These are phyloP conservation scores for Larix kaempferi DNA, from an alignment of 75 land plant species.

Conservation along the genomic window DNA sequence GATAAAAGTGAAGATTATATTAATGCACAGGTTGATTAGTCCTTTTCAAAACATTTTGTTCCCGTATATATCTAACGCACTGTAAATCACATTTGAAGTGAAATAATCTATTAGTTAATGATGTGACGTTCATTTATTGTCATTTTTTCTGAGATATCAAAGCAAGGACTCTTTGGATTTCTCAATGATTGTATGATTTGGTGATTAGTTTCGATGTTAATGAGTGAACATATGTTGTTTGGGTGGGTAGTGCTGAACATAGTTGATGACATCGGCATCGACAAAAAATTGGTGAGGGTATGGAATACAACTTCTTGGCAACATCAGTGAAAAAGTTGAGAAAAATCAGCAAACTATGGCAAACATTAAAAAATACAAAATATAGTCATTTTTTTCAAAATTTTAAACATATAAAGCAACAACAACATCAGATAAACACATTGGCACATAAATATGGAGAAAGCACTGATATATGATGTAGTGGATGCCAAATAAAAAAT, in stretches of 20 bases:
- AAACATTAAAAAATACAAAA: too few relatives aligned
- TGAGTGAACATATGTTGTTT: background rate
- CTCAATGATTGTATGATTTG: background rate
- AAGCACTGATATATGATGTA: too few relatives aligned
- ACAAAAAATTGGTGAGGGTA: too few relatives aligned
- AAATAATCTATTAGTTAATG: background rate
- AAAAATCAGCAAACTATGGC: too few relatives aligned
- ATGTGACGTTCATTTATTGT: background rate
- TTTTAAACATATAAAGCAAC: too few relatives aligned
- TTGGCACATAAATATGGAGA: too few relatives aligned
- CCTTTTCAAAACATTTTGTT: background rate
- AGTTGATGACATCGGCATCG: too few relatives aligned
- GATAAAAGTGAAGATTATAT: constrained; percentile 84
- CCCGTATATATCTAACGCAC: background rate
- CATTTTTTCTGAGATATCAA: background rate
- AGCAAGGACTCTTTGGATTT: background rate
- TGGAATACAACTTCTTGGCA: too few relatives aligned
- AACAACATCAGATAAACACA: too few relatives aligned
- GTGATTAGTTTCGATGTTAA: background rate
- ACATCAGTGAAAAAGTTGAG: too few relatives aligned
- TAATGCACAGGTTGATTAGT: constrained; percentile 65
- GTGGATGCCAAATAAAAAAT: too few relatives aligned
- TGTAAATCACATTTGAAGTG: background rate
- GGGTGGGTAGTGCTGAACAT: background rate
- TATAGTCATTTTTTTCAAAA: too few relatives aligned